These are phyloP conservation scores for Colletotrichum sp. DNA, from an alignment of 2,329 filamentous ascomycete species.

Conservation along the genomic window DNA sequence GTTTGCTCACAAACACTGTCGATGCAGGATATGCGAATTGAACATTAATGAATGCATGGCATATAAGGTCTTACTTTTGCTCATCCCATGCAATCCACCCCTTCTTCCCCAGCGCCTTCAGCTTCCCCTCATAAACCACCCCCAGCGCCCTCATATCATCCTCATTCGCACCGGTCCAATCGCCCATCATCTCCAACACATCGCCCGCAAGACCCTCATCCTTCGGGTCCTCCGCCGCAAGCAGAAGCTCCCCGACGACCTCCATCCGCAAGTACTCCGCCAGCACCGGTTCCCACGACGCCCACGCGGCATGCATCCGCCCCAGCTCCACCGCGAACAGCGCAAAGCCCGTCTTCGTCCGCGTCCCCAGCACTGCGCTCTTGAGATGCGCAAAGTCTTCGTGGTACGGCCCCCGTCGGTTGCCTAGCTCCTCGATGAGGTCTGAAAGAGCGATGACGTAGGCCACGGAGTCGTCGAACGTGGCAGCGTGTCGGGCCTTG, in stretches of 20 bases:
- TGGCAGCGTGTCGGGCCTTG: not conserved
- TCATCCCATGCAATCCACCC: not conserved
- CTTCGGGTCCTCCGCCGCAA: not conserved
- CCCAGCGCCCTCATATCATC: not conserved
- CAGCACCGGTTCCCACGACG: not conserved
- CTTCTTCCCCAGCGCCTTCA: not conserved
- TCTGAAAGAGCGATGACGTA: constrained; percentile 10
- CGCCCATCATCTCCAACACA: not conserved
- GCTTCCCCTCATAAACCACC: not conserved
- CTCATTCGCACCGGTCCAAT: not conserved
- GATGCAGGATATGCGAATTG: not conserved
- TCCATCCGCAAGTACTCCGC: not conserved
- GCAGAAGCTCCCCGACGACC: not conserved
- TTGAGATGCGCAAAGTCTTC: constrained; percentile 22
- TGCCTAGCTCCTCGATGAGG: constrained; percentile 16
- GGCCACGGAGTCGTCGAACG: not conserved
- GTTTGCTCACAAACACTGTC: not conserved
- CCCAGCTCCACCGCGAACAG: not conserved
- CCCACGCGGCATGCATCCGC: not conserved
- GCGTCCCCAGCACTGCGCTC: not conserved
- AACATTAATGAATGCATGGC: not conserved
- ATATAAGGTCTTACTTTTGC: not conserved
- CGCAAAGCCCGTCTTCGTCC: not conserved
- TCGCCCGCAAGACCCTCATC: not conserved
- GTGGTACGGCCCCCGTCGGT: constrained; percentile 25